Base-by-base conservation (phyloP, 306 rosid species). In the Trichosanthes truncata region DNA sequence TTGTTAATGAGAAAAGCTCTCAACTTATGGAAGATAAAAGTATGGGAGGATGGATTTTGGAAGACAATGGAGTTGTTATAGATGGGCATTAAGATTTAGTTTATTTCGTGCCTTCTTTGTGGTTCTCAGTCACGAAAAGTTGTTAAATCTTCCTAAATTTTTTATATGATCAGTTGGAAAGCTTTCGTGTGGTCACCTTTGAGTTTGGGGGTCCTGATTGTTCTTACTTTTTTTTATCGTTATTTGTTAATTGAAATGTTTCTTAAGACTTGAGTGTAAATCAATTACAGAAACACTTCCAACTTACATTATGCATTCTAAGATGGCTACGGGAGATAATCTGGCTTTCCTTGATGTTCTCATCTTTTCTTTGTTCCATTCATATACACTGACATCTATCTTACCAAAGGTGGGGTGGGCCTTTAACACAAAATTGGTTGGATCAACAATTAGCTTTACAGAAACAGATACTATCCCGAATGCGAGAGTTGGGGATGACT, bases 401-500 rank as follows among this genome's bases (percentile, higher is more conserved):
- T 66, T 81, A 43, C 80, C 63, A 53, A 91, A 94, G 98, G 63
- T 92, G 97, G 98, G 98, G 98, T 61, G 97, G 98, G 57, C 95
- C 98, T 76, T 80, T 94, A 89, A 84, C 97, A 52, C 93, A 92
- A 85, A 89, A 85, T 86, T 94, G 98, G 98, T 85, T 94, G 77
- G 97, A 91, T 84, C 89, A 91, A 62, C 98, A 94, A 76, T 87
- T 92, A 87, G 71, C 69, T 82, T 88, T 94, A 80, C 97, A 92
- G 83, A 91, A 89, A 84, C 92, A 81, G 81, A 89, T 94, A 81
- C 57, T 94, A 67, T 82, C 91, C 66, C 90, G 93, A 78, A 92
- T 94, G 97, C 87, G 89, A 73, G 96, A 92, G 85, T 88, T 94
- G 63, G 98, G 98, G 84, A 94, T 94, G 98, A 92, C 98, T 79